Evolutionary conservation across 768 basidiomycete species (phyloP), one percentile per base, ranked within the genome.

Genomic region (Cubamyces sp.): DNA sequence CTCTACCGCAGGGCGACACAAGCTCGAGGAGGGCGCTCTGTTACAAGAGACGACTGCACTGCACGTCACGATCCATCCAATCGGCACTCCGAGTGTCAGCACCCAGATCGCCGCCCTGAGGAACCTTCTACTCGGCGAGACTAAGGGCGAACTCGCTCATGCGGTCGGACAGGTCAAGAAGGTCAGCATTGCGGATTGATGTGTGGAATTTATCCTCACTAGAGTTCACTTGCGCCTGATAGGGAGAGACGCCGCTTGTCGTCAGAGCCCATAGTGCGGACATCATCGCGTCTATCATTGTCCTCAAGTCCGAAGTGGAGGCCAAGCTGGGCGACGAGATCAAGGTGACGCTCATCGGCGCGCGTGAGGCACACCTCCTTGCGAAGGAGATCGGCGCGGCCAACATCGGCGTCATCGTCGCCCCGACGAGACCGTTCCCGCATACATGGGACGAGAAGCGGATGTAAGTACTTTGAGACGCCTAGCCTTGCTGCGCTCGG

Each of bases 361-460:
- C 82, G 0, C 75, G 80, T 2, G 90, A 93, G 68, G 88, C 87
- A 0, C 87, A 89, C 71, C 71, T 92, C 11, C 74, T 96, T 23
- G 93, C 92, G 1, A 78, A 84, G 55, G 82, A 92, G 64, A 81
- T 96, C 26, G 88, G 85, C 0, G 76, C 78, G 25, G 87, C 90
- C 1, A 76, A 80, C 15, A 77, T 94, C 45, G 91, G 91, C 23
- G 84, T 95, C 34, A 84, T 96, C 65, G 68, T 92, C 23, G 73
- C 79, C 5, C 87, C 88, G 12, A 77, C 86, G 2, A 77, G 91
- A 54, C 81, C 92, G 5, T 93, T 88, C 79, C 94, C 95, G 0
- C 67, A 70, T 28, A 56, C 69, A 7, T 97, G 94, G 94, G 88
- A 90, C 66, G 73, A 78, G 60, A 77, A 77, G 48, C 78, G 90